Evolutionary conservation across 306 rosid genomes (phyloP).

Genomic region (Begonia fuchsioides): DNA sequence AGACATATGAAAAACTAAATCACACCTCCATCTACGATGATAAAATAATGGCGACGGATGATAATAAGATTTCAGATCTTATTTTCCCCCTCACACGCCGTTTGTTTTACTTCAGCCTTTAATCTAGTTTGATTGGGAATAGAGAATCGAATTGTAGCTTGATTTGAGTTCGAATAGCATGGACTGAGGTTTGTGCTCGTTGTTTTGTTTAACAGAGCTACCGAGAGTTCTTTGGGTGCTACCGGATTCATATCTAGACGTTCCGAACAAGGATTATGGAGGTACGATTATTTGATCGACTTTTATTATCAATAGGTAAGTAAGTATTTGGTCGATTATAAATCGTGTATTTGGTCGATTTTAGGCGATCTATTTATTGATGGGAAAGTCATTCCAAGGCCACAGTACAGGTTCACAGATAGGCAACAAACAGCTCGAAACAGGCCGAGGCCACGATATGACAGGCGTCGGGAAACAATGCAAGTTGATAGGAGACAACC

Average conservation of each 20-base stretch:
- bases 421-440: slow-evolving; percentile 31
- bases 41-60: no score
- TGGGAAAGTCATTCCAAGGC: slow-evolving; percentile 81
- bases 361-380: slow-evolving; percentile 75
- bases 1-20: no score
- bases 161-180: no score
- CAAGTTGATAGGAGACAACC: slow-evolving; percentile 47
- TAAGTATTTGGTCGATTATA: no score
- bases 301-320: no score
- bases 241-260: slow-evolving; percentile 89
- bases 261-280: slow-evolving; percentile 88
- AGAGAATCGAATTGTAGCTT: no score
- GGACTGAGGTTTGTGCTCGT: slow-evolving; percentile 1
- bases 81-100: no score
- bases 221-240: slow-evolving; percentile 88
- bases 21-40: no score
- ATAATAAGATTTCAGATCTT: no score
- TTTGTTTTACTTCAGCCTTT: no score
- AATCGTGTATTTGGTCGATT: neutral
- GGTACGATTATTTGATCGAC: slow-evolving; percentile 23
- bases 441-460: slow-evolving; percentile 72
- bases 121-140: no score
- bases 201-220: slow-evolving; percentile 25
- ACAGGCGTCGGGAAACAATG: slow-evolving; percentile 56
- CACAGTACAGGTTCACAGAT: slow-evolving; percentile 59